Base-by-base conservation (phyloP, 306 rosid species). In the Spatholobus suberectus region DNA sequence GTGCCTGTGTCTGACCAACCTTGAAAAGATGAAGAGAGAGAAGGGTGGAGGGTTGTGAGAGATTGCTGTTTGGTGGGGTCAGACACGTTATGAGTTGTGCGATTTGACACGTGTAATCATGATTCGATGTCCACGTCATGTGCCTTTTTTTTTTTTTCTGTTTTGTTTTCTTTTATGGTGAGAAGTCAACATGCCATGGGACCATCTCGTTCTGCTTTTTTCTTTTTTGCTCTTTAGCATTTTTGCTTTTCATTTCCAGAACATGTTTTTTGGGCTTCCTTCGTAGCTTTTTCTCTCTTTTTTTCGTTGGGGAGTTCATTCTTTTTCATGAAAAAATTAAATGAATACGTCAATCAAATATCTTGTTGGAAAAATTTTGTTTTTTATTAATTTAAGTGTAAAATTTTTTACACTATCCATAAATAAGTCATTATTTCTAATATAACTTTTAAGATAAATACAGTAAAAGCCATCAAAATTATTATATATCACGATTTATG, bases 1-100 rank as follows among this genome's bases (percentile, higher is more conserved):
- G 77, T 34, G 83, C 77, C 35, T 26, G 34, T 70, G 92, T 79
- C 85, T 85, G 79, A 88, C 96, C 96, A 87, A 92, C 93, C 88
- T 41, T 84, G 84, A 87, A 82, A 84, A 82, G 78, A 68, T 70
- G 75, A 76, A 85, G 85, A 63, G 58, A 80, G 63, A 73, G 66
- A 51, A 83, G 80, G 83, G 5, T 38, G 43, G 1, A 10, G 3
- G 47, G 2, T 37, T 8, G 52, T 13, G 52, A 52, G 38, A 37
- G 78, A 84, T 79, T 87, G 84, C 74, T 65, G 27, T 49, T 79
- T 46, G 9, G 86, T 88, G 92, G 91, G 85, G 43, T 82, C 85
- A 13, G 0, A 2, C 27, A 51, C 79, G 67, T 9, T 32, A 5
- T 73, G 2, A 1, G 1, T 76, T 51, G 15, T 3, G 3, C 0